Base-by-base conservation (phyloP, 1,139 yeast genomes). In the Zygoascus meyerae region DNA sequence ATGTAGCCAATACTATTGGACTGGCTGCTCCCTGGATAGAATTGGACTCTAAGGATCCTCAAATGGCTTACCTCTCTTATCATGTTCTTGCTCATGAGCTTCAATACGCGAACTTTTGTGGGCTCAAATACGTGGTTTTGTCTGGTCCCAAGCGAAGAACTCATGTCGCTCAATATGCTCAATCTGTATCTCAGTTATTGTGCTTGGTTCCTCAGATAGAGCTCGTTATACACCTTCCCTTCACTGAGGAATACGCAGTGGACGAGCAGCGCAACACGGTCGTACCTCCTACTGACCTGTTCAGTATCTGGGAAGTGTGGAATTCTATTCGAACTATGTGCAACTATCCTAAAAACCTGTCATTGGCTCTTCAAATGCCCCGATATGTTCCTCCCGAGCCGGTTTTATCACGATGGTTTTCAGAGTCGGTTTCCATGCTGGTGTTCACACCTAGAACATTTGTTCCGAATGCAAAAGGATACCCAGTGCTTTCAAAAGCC, bases 251-350 rank as follows among this genome's bases (percentile, higher is more conserved):
- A 61, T 60, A 73, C 65, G 53, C 46, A 16, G 46, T 49, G 26
- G 48, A 59, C n/a, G 33, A 45, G 29, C 65, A 51, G 0, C 65
- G 65, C 1, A 60, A 55, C n/a, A 44, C 62, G 12, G 68, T 61
- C 26, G 30, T 31, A 7, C 74, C 75, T 29, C 73, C 74, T 12
- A 61, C 71, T 12, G 83, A 79, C 58, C 67, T 74, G 6, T 60
- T 80, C 34, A 76, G 81, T 2, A 77, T 83, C 1, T 81, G 87
- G 87, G 84, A 79, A 48, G 72, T 79, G 55, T 81, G 87, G 87
- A 78, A 81, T 56, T 71, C 83, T 0, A 73, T 81, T 9, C 65
- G 86, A 21, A 68, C 72, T 6, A 66, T 73, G 34, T 77, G 81
- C 55, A 71, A 72, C 46, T 78, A 79, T 54, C 71, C 79, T 39